Conservation (phyloP, 305 asterid species). For the Withania somnifera region DNA sequence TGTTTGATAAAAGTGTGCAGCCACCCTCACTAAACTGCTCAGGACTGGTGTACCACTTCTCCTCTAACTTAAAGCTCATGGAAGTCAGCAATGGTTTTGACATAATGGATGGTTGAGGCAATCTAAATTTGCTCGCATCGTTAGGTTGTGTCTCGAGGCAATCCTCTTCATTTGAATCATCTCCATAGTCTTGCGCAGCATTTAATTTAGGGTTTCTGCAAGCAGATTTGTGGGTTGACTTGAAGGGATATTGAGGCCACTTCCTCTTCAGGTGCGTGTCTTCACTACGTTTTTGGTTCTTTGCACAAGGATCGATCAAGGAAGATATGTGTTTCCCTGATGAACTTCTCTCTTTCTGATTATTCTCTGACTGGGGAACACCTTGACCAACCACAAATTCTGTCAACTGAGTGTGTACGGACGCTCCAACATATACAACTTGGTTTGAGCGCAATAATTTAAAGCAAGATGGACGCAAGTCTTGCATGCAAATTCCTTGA, state of each 20-base stretch:
- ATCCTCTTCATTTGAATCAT: constrained; percentile 21
- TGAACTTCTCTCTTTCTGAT: constrained; percentile 38
- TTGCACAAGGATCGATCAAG: constrained; percentile 25
- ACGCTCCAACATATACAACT: constrained; percentile 53
- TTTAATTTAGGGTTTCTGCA: constrained; percentile 14
- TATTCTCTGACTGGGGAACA: constrained; percentile 18
- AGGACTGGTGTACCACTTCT: constrained; percentile 84
- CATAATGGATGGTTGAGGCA: constrained; percentile 23
- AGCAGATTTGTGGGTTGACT: constrained; percentile 31
- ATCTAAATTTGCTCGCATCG: constrained; percentile 17
- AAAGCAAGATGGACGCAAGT: constrained; percentile 71
- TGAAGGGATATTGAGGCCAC: constrained; percentile 57
- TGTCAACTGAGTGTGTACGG: constrained; percentile 16
- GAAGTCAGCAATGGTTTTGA: constrained; percentile 28
- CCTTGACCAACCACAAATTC: constrained; percentile 30
- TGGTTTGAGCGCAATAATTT: constrained; percentile 46
- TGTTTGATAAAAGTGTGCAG: constrained; percentile 69
- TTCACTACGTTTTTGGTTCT: constrained; percentile 52
- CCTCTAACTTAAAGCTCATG: constrained; percentile 36
- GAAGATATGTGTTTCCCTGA: constrained; percentile 22
- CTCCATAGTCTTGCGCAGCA: constrained; percentile 20
- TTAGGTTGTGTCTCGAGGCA: constrained; percentile 20
- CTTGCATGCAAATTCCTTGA: constrained; percentile 54
- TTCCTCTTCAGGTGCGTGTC: constrained; percentile 24
- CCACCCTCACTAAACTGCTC: constrained; percentile 50